These are phyloP conservation scores for Plasmodium knowlesi DNA, from an alignment of 169 alveolate species.

Conservation along the genomic window DNA sequence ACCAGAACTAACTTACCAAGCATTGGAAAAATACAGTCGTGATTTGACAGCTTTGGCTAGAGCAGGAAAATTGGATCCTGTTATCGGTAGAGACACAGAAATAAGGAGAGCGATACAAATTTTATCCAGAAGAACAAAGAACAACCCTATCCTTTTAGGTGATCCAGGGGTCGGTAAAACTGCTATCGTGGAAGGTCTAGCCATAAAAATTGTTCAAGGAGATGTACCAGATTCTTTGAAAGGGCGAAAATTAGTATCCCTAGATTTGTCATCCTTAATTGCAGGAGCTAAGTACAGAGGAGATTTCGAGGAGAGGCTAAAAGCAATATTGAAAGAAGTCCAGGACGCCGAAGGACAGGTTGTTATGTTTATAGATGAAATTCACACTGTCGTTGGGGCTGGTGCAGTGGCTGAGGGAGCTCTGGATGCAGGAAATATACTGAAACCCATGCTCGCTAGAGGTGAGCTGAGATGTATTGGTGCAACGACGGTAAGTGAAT, in stretches of 20 bases:
- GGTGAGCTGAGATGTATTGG: conserved; percentile 92
- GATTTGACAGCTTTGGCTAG: conserved; percentile 90
- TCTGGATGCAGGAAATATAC: conserved; percentile 90
- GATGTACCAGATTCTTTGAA: conserved; percentile 91
- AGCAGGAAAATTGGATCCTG: conserved; percentile 91
- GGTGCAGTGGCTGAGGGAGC: conserved; percentile 94
- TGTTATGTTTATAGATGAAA: conserved; percentile 91
- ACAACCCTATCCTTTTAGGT: conserved; percentile 90
- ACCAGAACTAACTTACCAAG: conserved; percentile 86
- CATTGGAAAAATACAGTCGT: conserved; percentile 85
- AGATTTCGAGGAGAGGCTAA: conserved; percentile 92
- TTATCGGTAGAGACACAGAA: conserved; percentile 91
- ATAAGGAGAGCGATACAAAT: conserved; percentile 89
- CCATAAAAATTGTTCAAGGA: conserved; percentile 89
- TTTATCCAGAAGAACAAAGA: conserved; percentile 89
- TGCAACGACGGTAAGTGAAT: conserved; percentile 92
- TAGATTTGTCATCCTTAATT: conserved; percentile 87
- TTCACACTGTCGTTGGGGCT: conserved; percentile 92
- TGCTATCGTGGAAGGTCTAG: conserved; percentile 93
- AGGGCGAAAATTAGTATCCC: conserved; percentile 85
- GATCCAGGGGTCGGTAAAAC: conserved; percentile 94
- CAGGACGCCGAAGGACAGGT: conserved; percentile 91
- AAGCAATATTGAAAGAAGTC: conserved; percentile 89
- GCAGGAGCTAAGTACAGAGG: conserved; percentile 93
- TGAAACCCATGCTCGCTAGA: conserved; percentile 91